Evolutionary conservation across 1,284 basidiomycete genomes (phyloP).

Genomic region (Sphagnurus paluster): DNA sequence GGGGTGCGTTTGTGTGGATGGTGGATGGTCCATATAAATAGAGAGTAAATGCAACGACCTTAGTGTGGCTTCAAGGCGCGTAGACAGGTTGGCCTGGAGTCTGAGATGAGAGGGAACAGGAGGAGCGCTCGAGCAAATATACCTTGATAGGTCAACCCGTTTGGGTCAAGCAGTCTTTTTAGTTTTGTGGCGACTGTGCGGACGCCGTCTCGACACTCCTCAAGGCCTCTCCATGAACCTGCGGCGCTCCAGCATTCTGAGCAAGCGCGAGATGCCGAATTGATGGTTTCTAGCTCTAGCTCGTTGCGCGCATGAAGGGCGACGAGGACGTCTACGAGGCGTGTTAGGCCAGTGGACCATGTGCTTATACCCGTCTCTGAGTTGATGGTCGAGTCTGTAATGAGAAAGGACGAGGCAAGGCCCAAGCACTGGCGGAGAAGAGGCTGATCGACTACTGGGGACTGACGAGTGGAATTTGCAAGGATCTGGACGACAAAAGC

Average conservation of each 20-base stretch:
- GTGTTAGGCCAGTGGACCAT: slow-evolving; percentile 67
- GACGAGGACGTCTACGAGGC: slow-evolving; percentile 68
- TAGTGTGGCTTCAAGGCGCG: slow-evolving; percentile 42
- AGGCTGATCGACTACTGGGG: slow-evolving; percentile 55
- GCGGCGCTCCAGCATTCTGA: slow-evolving; percentile 80
- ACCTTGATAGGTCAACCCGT: slow-evolving; percentile 61
- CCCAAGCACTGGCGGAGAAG: slow-evolving; percentile 61
- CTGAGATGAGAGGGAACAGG: slow-evolving; percentile 10
- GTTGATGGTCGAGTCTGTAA: slow-evolving; percentile 70
- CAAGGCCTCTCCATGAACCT: slow-evolving; percentile 64
- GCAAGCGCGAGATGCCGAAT: slow-evolving; percentile 71
- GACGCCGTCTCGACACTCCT: slow-evolving; percentile 58
- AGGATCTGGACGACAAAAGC: slow-evolving; percentile 58
- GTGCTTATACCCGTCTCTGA: slow-evolving; percentile 52
- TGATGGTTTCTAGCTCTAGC: slow-evolving; percentile 71
- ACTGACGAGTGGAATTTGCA: slow-evolving; percentile 47
- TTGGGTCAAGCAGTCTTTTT: slow-evolving; percentile 64
- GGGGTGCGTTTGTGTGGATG: neutral
- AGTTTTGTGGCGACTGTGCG: slow-evolving; percentile 59
- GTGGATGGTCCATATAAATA: slow-evolving; percentile 1
- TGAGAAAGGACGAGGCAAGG: slow-evolving; percentile 71
- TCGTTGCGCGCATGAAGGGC: slow-evolving; percentile 63
- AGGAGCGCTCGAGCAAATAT: slow-evolving; percentile 8
- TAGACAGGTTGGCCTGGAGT: slow-evolving; percentile 58
- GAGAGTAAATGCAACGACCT: neutral